Evolutionary conservation across 257 asterid genomes (phyloP).

Genomic region (Thymus mandschuricus): DNA sequence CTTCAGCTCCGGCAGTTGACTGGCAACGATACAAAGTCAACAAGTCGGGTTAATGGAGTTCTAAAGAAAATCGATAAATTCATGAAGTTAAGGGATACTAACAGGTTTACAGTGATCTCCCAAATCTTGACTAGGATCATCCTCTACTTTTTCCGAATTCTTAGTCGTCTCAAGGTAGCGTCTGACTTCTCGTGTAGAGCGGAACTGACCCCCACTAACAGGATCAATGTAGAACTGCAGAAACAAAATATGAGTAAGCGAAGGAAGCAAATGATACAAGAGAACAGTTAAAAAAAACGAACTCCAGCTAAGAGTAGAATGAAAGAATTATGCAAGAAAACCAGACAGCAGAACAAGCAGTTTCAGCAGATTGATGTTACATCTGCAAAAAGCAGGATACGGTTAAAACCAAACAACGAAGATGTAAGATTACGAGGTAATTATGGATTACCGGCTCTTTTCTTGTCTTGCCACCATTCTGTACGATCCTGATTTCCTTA

Average conservation of each 20-base stretch:
- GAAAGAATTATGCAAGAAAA: conserved; percentile 27
- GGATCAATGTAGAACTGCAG: no score
- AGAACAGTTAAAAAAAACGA: background rate
- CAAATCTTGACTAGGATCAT: no score
- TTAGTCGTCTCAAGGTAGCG: no score
- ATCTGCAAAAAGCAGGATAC: conserved; percentile 22
- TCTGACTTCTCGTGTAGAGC: no score
- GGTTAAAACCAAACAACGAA: conserved; percentile 4
- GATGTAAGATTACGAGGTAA: conserved; percentile 16
- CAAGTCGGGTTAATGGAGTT: background rate
- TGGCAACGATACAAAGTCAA: conserved; percentile 3
- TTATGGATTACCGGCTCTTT: conserved; percentile 58
- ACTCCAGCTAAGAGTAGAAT: conserved; percentile 11
- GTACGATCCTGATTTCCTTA: conserved; percentile 52
- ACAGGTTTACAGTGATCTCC: no score
- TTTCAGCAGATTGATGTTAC: conserved; percentile 28
- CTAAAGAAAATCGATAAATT: background rate
- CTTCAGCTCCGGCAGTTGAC: conserved; percentile 51
- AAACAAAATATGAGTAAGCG: no score
- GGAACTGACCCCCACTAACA: no score
- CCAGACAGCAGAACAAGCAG: conserved; percentile 36
- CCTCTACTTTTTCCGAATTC: no score
- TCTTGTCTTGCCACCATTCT: conserved; percentile 54
- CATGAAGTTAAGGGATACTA: no score
- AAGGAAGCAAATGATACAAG: background rate